Percentiles rank a stretch among this genome's conserved stretches.
These are phyloP conservation scores for Acacia melanoxylon DNA, from an alignment of 306 rosid species.

Conservation along the genomic window DNA sequence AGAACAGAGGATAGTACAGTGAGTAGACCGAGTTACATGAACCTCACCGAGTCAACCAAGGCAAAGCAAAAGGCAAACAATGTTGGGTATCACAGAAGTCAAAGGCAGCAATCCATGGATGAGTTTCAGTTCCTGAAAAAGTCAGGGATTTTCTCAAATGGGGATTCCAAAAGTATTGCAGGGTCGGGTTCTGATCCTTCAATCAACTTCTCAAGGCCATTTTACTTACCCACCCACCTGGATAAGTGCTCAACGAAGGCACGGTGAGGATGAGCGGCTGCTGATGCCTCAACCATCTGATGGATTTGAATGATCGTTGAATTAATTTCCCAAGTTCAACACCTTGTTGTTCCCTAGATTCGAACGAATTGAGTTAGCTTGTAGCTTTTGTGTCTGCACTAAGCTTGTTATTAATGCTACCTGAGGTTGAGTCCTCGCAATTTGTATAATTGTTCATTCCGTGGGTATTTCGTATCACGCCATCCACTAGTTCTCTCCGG, in stretches of 20 bases:
- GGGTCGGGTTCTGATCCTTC: conserved; percentile 80
- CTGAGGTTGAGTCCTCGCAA: conserved; percentile 27
- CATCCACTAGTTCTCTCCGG: not conserved
- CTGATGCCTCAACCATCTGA: not conserved
- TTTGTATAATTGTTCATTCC: conserved; percentile 36
- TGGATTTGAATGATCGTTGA: conserved; percentile 28
- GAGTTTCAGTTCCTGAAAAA: conserved; percentile 80
- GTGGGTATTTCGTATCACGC: conserved; percentile 3
- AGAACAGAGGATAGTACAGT: conserved; percentile 65
- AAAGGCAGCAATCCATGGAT: conserved; percentile 97
- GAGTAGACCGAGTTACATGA: conserved; percentile 80
- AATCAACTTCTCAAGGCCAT: conserved; percentile 66
- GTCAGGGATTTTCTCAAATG: conserved; percentile 60
- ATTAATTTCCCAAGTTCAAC: conserved; percentile 56
- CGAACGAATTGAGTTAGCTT: conserved; percentile 31
- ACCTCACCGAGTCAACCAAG: conserved; percentile 81
- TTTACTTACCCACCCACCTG: conserved; percentile 46
- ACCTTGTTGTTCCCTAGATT: conserved; percentile 60
- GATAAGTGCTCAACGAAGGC: conserved; percentile 53
- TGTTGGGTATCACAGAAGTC: conserved; percentile 54
- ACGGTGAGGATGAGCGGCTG: conserved; percentile 32
- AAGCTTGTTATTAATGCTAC: conserved; percentile 7
- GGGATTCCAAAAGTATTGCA: conserved; percentile 76
- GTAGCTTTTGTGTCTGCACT: conserved; percentile 37
- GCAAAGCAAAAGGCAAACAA: conserved; percentile 55